Evolutionary conservation across 2,329 filamentous ascomycete species (phyloP), one percentile per base, ranked within the genome.

Genomic region (Ciborinia camelliae): DNA sequence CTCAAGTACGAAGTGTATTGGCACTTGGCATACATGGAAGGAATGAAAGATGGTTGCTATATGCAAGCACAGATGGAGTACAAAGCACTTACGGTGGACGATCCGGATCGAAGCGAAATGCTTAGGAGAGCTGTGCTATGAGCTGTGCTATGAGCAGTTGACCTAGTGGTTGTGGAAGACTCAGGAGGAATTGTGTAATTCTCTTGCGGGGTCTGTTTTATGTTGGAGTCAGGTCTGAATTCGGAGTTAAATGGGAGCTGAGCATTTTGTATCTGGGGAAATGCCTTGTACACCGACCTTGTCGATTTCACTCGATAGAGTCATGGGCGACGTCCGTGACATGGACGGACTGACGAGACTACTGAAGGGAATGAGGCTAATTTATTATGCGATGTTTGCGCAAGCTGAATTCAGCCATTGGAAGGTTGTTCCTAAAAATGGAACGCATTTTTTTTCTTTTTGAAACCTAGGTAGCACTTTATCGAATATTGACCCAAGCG

Each of bases 21-120:
- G 61, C 51, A 57, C 30, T 28, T 63, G 23, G 61, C 61, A 55
- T 63, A 63, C 20, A 55, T 47, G 51, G 51, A 63, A 28, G 61
- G 61, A 45, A 32, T 43, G n/a, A 63, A 57, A 48, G 61, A 63
- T n/a, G 61, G 61, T 15, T 47, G 30, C 52, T 47, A 23, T 9
- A 47, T 63, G 51, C 61, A 63, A n/a, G 39, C 30, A 37, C 26
- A 63, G 30, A 37, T 63, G 41, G 61, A 63, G 28, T 47, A 37
- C 18, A 45, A 20, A 30, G 61, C 61, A n/a, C 51, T 57, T 37
- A 37, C 41, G 39, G 35, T 45, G 50, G 35, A 37, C 3, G 61
- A 55, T 20, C 39, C 30, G 8, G 43, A 37, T 23, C 15, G 37
- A 14, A 57, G 28, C 41, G 51, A 63, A 12, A 57, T 63, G 61